A percentile compares a stretch with the other conserved stretches of the same genome.
phyloP scores from a whole-genome alignment of 352 stramenopile species.

The Globisporangium orthogonon region DNA sequence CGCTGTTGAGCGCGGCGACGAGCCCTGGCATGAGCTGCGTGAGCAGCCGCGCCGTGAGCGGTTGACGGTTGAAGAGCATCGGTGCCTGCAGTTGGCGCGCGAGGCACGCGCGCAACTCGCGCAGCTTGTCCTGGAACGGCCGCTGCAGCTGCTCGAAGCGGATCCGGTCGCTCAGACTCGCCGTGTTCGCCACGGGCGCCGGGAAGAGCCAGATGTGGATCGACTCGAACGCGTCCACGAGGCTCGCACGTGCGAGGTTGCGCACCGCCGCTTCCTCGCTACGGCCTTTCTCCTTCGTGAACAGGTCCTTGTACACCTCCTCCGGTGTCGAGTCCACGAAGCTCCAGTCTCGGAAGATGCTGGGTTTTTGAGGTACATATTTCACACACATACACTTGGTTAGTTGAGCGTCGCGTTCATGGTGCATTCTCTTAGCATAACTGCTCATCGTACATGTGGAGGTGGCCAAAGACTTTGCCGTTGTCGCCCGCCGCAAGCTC shows the following conservation, averaged over 20 bases:
- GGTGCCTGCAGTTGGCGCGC: constrained; percentile 65
- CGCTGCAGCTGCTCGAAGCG: constrained; percentile 79
- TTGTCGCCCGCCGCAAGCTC: constrained; percentile 70
- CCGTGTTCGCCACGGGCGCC: constrained; percentile 68
- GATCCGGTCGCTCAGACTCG: constrained; percentile 76
- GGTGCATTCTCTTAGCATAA: not conserved
- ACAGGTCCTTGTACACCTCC: constrained; percentile 74
- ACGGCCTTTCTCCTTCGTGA: constrained; percentile 76
- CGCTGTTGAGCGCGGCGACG: constrained; percentile 79
- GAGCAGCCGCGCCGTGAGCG: constrained; percentile 63
- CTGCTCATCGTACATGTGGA: constrained; percentile 59
- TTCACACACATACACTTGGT: not conserved
- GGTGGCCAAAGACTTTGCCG: constrained; percentile 81
- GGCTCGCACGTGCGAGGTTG: constrained; percentile 68
- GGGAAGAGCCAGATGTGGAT: constrained; percentile 88
- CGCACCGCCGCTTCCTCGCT: constrained; percentile 77
- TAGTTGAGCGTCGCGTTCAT: not conserved
- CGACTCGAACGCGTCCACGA: constrained; percentile 76
- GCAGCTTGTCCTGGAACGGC: constrained; percentile 69
- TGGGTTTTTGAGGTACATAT: constrained; percentile 12
- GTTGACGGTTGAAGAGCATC: constrained; percentile 72
- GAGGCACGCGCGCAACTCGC: constrained; percentile 63
- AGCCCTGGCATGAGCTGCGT: constrained; percentile 72
- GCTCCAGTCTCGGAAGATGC: constrained; percentile 87
- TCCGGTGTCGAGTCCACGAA: constrained; percentile 81